Evolutionary conservation across 805 yeast species (phyloP).

Genomic region (Myxozyma lipomycoides): DNA sequence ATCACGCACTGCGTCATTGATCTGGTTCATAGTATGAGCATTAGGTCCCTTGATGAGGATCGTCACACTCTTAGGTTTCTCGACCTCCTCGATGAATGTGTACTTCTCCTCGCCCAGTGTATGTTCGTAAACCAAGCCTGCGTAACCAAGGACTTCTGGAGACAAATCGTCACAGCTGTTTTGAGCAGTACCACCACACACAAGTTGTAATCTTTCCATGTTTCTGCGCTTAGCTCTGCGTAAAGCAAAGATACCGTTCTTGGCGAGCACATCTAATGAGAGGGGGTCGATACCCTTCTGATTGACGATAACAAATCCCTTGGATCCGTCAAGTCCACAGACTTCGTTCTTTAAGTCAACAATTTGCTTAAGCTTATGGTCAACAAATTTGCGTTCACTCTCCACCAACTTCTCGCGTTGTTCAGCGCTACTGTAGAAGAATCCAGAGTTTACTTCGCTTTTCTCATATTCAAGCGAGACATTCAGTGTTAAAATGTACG

Average conservation of each 20-base stretch:
- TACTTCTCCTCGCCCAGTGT: slow-evolving; percentile 96
- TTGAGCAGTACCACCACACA: slow-evolving; percentile 97
- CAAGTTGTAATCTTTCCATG: slow-evolving; percentile 96
- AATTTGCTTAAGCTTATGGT: slow-evolving; percentile 84
- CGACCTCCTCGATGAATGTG: slow-evolving; percentile 85
- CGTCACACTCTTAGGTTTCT: slow-evolving; percentile 86
- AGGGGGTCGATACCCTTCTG: slow-evolving; percentile 99
- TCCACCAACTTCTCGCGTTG: slow-evolving; percentile 94
- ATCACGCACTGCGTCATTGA: slow-evolving; percentile 95
- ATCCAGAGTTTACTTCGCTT: slow-evolving; percentile 95
- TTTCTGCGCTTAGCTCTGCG: slow-evolving; percentile 98
- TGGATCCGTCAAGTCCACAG: slow-evolving; percentile 65
- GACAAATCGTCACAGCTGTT: slow-evolving; percentile 91
- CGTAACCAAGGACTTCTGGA: slow-evolving; percentile 74
- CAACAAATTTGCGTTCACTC: slow-evolving; percentile 89
- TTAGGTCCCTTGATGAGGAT: slow-evolving; percentile 88
- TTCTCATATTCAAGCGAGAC: slow-evolving; percentile 96
- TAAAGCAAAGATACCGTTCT: slow-evolving; percentile 85
- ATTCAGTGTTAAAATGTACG: slow-evolving; percentile 78
- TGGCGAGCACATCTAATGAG: slow-evolving; percentile 91
- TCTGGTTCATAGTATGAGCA: slow-evolving; percentile 80
- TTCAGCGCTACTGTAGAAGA: slow-evolving; percentile 90
- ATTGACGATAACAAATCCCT: slow-evolving; percentile 89
- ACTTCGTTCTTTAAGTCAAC: slow-evolving; percentile 90
- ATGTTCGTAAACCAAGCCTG: slow-evolving; percentile 89